Evolutionary conservation across 148 eudicot species (phyloP).

Genomic region (Rhododendron griersonianum): DNA sequence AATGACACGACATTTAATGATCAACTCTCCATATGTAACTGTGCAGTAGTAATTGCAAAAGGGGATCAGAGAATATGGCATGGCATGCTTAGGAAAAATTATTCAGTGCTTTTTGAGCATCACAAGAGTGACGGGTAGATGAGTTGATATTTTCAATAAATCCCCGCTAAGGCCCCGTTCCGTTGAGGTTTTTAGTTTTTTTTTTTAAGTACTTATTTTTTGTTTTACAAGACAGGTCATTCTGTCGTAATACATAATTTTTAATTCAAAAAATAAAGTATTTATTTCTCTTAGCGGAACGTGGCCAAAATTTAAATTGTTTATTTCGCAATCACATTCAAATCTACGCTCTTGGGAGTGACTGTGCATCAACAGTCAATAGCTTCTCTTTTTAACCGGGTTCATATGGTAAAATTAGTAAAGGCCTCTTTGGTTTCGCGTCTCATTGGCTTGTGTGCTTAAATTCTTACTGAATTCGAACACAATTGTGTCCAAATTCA

Average conservation of each 20-base stretch:
- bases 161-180: too few species aligned
- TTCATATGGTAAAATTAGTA: too few species aligned
- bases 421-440: neutral
- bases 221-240: too few species aligned
- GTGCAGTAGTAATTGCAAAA: too few species aligned
- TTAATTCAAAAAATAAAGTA: too few species aligned
- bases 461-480: neutral
- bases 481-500: neutral
- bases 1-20: too few species aligned
- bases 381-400: neutral
- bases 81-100: neutral
- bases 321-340: neutral
- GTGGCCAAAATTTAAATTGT: too few species aligned
- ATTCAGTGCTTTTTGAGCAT: neutral
- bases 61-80: neutral
- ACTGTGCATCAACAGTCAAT: neutral
- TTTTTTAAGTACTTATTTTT: too few species aligned
- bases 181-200: too few species aligned
- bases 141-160: neutral
- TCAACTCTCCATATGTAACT: too few species aligned
- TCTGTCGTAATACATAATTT: too few species aligned
- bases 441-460: neutral
- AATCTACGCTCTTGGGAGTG: neutral
- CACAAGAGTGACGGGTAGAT: neutral
- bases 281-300: too few species aligned